Evolutionary conservation across 1,284 basidiomycete genomes (phyloP).

Genomic region (Ustilago xerochloae): DNA sequence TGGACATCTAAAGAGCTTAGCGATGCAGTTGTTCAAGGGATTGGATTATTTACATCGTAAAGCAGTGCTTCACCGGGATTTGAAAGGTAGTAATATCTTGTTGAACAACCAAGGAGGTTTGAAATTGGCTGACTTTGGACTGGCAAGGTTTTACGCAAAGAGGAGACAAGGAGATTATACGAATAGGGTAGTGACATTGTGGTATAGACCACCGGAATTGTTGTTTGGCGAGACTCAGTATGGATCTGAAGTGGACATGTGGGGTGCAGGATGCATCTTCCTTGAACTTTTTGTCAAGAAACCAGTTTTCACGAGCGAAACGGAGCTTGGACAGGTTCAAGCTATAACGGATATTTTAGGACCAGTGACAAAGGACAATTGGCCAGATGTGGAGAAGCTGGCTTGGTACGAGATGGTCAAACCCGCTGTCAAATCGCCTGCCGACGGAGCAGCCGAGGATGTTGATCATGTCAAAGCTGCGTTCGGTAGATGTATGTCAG

Average conservation of each 20-base stretch:
- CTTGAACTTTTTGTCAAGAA: constrained; percentile 94
- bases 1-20: constrained; percentile 93
- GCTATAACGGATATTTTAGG: constrained; percentile 91
- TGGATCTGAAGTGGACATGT: constrained; percentile 99
- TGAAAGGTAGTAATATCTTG: constrained; percentile 99
- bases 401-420: constrained; percentile 99
- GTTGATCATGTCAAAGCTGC: constrained; percentile 15
- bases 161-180: constrained; percentile 91
- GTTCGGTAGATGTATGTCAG: constrained; percentile 51
- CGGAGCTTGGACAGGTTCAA: constrained; percentile 96
- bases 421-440: constrained; percentile 71
- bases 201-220: constrained; percentile 97
- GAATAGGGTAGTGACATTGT: constrained; percentile 97
- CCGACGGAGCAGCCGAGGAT: constrained; percentile 66
- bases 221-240: constrained; percentile 96
- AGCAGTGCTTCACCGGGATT: constrained; percentile 95
- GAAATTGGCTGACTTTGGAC: constrained; percentile 96
- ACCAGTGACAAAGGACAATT: constrained; percentile 82
- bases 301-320: constrained; percentile 93
- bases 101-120: constrained; percentile 90
- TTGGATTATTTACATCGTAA: constrained; percentile 93
- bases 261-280: constrained; percentile 99
- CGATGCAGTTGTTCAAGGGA: constrained; percentile 91
- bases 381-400: constrained; percentile 83
- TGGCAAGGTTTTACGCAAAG: constrained; percentile 96